Evolutionary conservation across 192 early-diverging fungal species (phyloP), one percentile per base, ranked within the genome.

Genomic region (Coemansia biformis): DNA sequence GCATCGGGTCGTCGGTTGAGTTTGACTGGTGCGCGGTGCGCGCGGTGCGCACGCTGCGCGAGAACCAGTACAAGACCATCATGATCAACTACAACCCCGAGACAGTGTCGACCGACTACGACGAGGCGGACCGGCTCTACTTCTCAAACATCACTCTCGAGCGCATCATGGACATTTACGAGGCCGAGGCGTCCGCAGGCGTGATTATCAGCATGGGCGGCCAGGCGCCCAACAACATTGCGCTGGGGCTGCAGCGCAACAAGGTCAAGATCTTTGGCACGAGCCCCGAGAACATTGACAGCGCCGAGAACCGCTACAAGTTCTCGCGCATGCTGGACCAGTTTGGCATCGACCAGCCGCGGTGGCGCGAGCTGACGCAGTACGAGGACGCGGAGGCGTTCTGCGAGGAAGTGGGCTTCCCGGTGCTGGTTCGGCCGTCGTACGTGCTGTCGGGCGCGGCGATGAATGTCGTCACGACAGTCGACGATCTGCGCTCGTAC

Each of bases 61-160:
- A 83, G 35, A 78, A 79, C 54, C 81, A 83, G 17, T 76, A 85
- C 76, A 95, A 98, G 81, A 96, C 96, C 5, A 79, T 98, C 58
- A 98, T 98, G 96, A 78, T 98, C 57, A 98, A 98, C 83, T 98
- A 96, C 77, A 98, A 98, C 69, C 96, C 96, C 16, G 96, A 98
- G 66, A 98, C 96, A 4, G 96, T 99, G n/a, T 92, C 89, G 11
- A 99, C 96, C 8, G 96, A 99, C 78, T 99, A 91, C 48, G 96
- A 99, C 59, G 96, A 99, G 79, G 88, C 87, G 5, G 96, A 99
- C 61, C 81, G 92, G 37, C 83, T 99, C 24, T 99, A 99, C 81
- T 99, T 99, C 73, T 92, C 94, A 56, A 90, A 87, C 62, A 80
- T 98, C 43, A 91, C 87, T 31, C 75, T 93, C 47, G 96, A 99